Conservation (phyloP, 1,284 basidiomycete genomes). For the Porogramme epimiltina region DNA sequence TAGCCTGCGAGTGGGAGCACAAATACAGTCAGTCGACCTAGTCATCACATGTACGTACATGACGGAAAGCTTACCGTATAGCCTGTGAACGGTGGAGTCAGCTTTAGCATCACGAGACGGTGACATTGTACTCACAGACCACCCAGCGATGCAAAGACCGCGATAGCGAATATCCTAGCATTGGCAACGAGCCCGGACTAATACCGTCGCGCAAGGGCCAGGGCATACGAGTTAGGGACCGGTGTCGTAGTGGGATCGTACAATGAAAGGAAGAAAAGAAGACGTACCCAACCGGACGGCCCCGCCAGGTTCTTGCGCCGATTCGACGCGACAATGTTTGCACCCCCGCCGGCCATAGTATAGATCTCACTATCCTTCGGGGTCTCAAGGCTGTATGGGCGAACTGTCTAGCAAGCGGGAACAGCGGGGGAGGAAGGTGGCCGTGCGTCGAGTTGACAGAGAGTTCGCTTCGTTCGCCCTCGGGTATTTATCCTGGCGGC, state of each 20-base stretch:
- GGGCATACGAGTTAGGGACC: neutral
- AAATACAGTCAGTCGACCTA: neutral
- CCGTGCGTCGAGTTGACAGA: neutral
- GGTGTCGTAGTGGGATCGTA: no score
- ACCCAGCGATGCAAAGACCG: constrained; percentile 73
- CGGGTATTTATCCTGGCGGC: neutral
- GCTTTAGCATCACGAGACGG: neutral
- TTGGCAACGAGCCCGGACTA: constrained; percentile 67
- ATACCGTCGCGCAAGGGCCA: neutral
- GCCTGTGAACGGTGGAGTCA: constrained; percentile 7
- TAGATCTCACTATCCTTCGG: neutral
- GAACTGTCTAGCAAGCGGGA: neutral
- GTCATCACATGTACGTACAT: constrained; percentile 1
- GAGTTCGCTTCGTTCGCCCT: neutral
- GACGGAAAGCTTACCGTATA: constrained; percentile 21
- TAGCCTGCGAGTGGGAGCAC: constrained; percentile 44
- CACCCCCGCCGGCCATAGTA: constrained; percentile 48
- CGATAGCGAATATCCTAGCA: constrained; percentile 58
- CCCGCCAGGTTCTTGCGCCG: constrained; percentile 60
- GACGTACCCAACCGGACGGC: constrained; percentile 66
- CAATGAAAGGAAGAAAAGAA: neutral
- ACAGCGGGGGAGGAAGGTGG: neutral
- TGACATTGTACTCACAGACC: constrained; percentile 58
- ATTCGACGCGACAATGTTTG: constrained; percentile 38
- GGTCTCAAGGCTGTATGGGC: neutral